Base-by-base conservation (phyloP, 495 filamentous ascomycete genomes). In the Penicillium mononematosum region DNA sequence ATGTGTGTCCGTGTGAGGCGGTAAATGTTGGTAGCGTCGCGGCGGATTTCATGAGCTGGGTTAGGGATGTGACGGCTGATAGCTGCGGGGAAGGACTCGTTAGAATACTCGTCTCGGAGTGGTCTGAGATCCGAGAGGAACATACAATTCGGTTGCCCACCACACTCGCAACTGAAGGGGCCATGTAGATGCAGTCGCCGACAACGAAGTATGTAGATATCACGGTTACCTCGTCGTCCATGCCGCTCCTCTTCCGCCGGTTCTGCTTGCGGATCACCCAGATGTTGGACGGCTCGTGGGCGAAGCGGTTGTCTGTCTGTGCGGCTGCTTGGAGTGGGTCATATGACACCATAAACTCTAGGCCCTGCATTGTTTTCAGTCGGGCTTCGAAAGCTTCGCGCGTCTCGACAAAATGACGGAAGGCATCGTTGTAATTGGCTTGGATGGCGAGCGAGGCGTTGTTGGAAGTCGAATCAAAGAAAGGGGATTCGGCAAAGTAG, bases 241-340 rank as follows among this genome's bases (percentile, higher is more conserved):
- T 53, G 55, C 81, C 60, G 68, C 74, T 59, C 68, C 78, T 55
- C 77, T 83, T 83, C 46, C 83, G 80, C 45, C 92, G 79, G 20
- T 81, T 84, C 71, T 98, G 94, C 77, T 96, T 96, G 62, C 91
- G 86, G 55, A 98, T 90, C 2, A 96, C 88, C 91, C 91, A 98
- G 20, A 96, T 81, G 20, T 91, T 90, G 17, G 80, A 83, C 5
- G 76, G 69, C 41, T 80, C 73, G 38, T 70, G 69, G 16, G 79
- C 78, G 36, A 75, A 74, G 3, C 80, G 84, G 5, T 83, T 86
- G 36, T 81, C 82, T 0, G 85, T 81, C 1, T 81, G 80, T 32
- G 81, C 85, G 36, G 88, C 85, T 39, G 85, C 85, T 62, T 78
- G 74, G 34, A 79, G 62, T 5, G 88, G 88, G 58, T 89, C 87